Conservation (phyloP, 768 basidiomycete genomes). For the Russula sp. region DNA sequence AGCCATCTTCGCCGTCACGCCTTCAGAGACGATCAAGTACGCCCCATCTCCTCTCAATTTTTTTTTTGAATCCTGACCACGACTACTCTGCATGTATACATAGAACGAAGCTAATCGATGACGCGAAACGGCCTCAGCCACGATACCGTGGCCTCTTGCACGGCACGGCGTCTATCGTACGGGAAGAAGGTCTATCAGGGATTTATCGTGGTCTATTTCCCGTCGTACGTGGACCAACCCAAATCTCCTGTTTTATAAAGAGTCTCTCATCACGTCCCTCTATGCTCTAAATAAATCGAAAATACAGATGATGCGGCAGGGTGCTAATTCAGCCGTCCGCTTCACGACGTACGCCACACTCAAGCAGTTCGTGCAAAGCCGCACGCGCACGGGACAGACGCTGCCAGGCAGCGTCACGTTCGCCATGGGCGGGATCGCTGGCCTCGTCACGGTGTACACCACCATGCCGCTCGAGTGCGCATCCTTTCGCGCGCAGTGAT, state of each 20-base stretch:
- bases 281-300: not conserved
- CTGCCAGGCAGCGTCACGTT: constrained; percentile 88
- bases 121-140: constrained; percentile 78
- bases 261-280: not conserved
- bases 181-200: constrained; percentile 76
- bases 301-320: constrained; percentile 89
- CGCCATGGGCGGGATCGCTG: constrained; percentile 88
- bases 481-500: not conserved
- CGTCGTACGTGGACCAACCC: constrained; percentile 51
- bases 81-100: not conserved
- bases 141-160: constrained; percentile 84
- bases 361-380: constrained; percentile 88
- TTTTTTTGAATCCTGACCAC: not conserved
- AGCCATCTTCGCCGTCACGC: constrained; percentile 91
- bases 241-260: too few species aligned
- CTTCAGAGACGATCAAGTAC: constrained; percentile 97
- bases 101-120: constrained; percentile 96
- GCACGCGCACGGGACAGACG: constrained; percentile 71
- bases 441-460: constrained; percentile 89
- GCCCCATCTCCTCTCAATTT: constrained; percentile 22
- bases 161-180: constrained; percentile 72
- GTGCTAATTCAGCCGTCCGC: constrained; percentile 92
- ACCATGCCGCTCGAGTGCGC: constrained; percentile 78
- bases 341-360: constrained; percentile 94
- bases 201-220: constrained; percentile 91